Conservation (phyloP, 2,329 filamentous ascomycete species). For the Fusarium sp. region DNA sequence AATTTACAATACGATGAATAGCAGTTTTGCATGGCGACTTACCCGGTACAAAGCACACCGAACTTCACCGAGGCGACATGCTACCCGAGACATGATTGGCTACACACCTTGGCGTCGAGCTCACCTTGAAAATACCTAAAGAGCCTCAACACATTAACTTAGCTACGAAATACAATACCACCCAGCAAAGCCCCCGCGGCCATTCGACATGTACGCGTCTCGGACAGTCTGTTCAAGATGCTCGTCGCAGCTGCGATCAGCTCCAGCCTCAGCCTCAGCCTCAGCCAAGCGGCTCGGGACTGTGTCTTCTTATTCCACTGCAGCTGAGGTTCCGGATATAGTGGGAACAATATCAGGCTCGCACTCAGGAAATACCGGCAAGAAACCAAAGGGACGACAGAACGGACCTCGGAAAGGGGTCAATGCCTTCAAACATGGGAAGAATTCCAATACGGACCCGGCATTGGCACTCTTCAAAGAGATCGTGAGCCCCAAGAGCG, state of each 20-base stretch:
- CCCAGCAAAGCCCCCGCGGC: constrained; percentile 13
- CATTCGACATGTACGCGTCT: constrained; percentile 52
- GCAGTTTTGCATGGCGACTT: not conserved
- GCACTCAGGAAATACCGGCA: constrained; percentile 12
- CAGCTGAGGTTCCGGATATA: constrained; percentile 29
- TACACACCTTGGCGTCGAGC: constrained; percentile 15
- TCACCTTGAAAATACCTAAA: constrained; percentile 40
- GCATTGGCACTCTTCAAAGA: constrained; percentile 54
- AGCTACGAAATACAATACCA: constrained; percentile 21
- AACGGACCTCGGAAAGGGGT: not conserved
- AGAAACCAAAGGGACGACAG: constrained; percentile 8
- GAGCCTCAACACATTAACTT: constrained; percentile 17
- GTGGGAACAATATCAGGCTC: constrained; percentile 13
- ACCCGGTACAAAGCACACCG: constrained; percentile 23
- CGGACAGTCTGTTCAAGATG: constrained; percentile 54
- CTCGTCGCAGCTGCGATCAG: constrained; percentile 46
- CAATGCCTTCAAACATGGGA: constrained; percentile 10
- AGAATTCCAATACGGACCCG: constrained; percentile 34
- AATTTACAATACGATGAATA: no score
- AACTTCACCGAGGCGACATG: constrained; percentile 32
- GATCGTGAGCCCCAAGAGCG: constrained; percentile 46
- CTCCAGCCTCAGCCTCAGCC: constrained; percentile 27
- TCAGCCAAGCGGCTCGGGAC: constrained; percentile 37
- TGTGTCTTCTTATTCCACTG: constrained; percentile 45
- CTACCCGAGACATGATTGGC: constrained; percentile 35